A percentile compares a stretch with the other conserved stretches of the same genome.
These are phyloP conservation scores for Linanthus parryae DNA, from an alignment of 148 eudicot species.

Conservation along the genomic window DNA sequence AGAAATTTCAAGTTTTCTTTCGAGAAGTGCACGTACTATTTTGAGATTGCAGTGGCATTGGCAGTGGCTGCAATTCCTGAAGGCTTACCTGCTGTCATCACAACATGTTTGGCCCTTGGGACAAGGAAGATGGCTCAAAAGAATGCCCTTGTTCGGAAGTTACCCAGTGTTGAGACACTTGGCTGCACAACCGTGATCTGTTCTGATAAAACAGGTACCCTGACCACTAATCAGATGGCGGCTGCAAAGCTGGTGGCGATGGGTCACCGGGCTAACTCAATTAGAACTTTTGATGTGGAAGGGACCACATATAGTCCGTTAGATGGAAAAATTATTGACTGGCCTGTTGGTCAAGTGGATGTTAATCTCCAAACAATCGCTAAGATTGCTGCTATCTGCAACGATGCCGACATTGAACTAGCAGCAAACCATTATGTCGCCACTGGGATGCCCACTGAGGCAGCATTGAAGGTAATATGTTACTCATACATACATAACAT, in stretches of 20 bases:
- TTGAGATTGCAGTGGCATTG: slow-evolving; percentile 76
- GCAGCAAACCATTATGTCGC: slow-evolving; percentile 50
- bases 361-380: slow-evolving; percentile 69
- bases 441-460: slow-evolving; percentile 80
- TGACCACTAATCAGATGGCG: slow-evolving; percentile 87
- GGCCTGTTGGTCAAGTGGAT: slow-evolving; percentile 50
- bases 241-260: slow-evolving; percentile 60
- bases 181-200: slow-evolving; percentile 83
- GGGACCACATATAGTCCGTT: slow-evolving; percentile 65
- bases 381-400: slow-evolving; percentile 62
- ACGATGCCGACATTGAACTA: slow-evolving; percentile 67
- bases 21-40: slow-evolving; percentile 75
- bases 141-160: slow-evolving; percentile 72
- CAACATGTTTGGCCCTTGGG: slow-evolving; percentile 80
- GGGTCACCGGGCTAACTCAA: slow-evolving; percentile 26
- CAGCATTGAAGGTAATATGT: slow-evolving; percentile 65
- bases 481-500: too few relatives aligned
- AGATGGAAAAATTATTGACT: slow-evolving; percentile 54
- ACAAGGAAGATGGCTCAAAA: slow-evolving; percentile 82
- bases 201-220: slow-evolving; percentile 75
- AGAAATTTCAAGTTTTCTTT: slow-evolving; percentile 64
- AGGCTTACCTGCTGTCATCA: slow-evolving; percentile 81
- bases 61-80: slow-evolving; percentile 86
- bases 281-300: slow-evolving; percentile 52
- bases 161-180: slow-evolving; percentile 78